phyloP scores from a whole-genome alignment of 805 yeast species.

The Cyberlindnera lachancei region DNA sequence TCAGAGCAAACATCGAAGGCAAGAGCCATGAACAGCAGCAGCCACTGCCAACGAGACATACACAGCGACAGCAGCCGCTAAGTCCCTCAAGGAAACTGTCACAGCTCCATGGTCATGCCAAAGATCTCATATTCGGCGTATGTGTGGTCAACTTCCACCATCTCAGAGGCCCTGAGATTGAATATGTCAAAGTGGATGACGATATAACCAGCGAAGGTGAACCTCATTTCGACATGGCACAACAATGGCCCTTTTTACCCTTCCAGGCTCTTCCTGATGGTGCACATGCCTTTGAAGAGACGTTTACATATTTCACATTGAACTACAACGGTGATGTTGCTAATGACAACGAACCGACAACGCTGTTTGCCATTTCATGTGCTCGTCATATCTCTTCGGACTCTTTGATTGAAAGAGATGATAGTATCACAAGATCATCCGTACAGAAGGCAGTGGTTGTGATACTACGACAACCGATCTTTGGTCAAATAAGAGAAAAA shows the following conservation, averaged over 20 bases:
- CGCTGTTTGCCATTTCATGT: conserved; percentile 93
- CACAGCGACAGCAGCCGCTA: no score
- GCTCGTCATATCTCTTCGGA: conserved; percentile 71
- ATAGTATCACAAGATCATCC: conserved; percentile 73
- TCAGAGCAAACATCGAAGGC: no score
- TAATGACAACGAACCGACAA: conserved; percentile 26
- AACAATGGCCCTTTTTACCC: conserved; percentile 79
- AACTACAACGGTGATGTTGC: conserved; percentile 49
- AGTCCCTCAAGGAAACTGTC: conserved; percentile 13
- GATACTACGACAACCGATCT: conserved; percentile 78
- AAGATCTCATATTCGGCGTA: conserved; percentile 59
- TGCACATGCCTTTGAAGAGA: conserved; percentile 87
- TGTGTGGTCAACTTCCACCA: conserved; percentile 93
- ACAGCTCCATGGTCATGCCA: conserved; percentile 13
- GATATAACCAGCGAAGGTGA: no score
- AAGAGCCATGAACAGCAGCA: no score
- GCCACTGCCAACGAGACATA: no score
- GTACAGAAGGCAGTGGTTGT: conserved; percentile 90
- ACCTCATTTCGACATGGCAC: conserved; percentile 27
- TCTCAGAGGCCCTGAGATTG: conserved; percentile 88
- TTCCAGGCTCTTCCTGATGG: conserved; percentile 97
- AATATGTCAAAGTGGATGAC: conserved; percentile 54
- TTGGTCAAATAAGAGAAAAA: conserved; percentile 83
- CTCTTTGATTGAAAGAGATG: conserved; percentile 46
- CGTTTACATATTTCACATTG: conserved; percentile 83